These are phyloP conservation scores for Botrytis paeoniae DNA, from an alignment of 2,329 filamentous ascomycete species.

Conservation along the genomic window DNA sequence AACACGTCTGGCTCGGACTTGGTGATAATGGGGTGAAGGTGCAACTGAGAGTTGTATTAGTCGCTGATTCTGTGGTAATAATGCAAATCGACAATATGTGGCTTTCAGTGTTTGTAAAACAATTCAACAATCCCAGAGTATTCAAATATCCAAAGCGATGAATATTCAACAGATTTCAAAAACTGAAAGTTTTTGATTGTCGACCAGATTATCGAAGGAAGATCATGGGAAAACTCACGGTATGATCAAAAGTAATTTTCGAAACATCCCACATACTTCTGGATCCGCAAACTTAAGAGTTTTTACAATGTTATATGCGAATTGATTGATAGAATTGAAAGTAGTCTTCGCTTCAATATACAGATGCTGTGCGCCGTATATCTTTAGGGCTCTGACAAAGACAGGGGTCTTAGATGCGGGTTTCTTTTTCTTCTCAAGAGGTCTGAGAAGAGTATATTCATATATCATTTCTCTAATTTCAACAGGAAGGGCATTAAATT, in stretches of 20 bases:
- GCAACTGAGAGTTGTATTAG: neutral
- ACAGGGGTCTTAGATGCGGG: neutral
- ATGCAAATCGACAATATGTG: neutral
- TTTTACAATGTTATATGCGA: neutral
- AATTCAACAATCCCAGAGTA: neutral
- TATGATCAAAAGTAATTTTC: neutral
- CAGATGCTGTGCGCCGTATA: neutral
- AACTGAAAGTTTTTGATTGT: neutral
- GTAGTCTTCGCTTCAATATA: neutral
- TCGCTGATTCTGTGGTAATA: neutral
- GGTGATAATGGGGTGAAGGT: neutral
- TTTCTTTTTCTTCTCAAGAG: neutral
- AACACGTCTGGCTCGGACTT: neutral
- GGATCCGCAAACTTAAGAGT: neutral
- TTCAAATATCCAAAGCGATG: neutral
- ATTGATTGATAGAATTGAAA: neutral
- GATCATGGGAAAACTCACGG: neutral
- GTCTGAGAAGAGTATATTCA: neutral
- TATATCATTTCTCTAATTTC: neutral
- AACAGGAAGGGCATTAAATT: neutral
- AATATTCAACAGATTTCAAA: neutral
- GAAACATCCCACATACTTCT: neutral
- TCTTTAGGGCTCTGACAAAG: neutral
- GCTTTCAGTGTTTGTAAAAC: neutral
- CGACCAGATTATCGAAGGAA: neutral